Conservation (phyloP, 2,329 filamentous ascomycete species). For the Emergomyces orientalis region DNA sequence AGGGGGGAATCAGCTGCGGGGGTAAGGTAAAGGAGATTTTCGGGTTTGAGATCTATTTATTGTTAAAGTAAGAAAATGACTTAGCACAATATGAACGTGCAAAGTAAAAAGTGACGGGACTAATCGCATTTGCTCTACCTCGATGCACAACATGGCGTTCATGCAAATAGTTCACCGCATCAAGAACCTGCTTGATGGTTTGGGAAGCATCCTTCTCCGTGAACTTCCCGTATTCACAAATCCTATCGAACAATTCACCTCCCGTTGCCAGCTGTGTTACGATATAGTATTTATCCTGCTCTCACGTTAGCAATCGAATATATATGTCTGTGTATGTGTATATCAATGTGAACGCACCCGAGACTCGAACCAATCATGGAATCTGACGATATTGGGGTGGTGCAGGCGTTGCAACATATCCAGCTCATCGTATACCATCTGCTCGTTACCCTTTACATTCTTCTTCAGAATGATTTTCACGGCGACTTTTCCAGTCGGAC, state of each 20-base stretch:
- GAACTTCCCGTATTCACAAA: slow-evolving; percentile 96
- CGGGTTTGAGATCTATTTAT: slow-evolving; percentile 78
- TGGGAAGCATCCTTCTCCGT: slow-evolving; percentile 96
- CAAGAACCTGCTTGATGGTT: slow-evolving; percentile 88
- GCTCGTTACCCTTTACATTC: slow-evolving; percentile 95
- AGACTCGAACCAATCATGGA: slow-evolving; percentile 98
- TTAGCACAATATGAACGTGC: slow-evolving; percentile 6
- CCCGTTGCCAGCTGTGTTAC: slow-evolving; percentile 93
- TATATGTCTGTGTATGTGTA: no score
- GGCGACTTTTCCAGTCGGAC: slow-evolving; percentile 75
- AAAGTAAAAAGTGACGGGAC: background rate
- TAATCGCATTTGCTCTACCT: slow-evolving; percentile 46
- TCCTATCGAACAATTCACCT: slow-evolving; percentile 93
- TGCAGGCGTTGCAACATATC: slow-evolving; percentile 83
- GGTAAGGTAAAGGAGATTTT: slow-evolving; percentile 91
- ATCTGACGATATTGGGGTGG: slow-evolving; percentile 93
- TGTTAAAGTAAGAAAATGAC: background rate
- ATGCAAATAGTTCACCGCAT: slow-evolving; percentile 90
- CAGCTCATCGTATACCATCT: slow-evolving; percentile 97
- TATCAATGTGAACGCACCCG: slow-evolving; percentile 53
- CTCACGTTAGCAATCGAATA: slow-evolving; percentile 9
- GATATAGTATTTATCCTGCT: slow-evolving; percentile 97
- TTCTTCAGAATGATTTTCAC: slow-evolving; percentile 99
- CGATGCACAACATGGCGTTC: slow-evolving; percentile 90
- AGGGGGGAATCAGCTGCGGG: slow-evolving; percentile 67